Evolutionary conservation across 2,329 filamentous ascomycete species (phyloP).

Genomic region (Botrytis pseudocinerea): DNA sequence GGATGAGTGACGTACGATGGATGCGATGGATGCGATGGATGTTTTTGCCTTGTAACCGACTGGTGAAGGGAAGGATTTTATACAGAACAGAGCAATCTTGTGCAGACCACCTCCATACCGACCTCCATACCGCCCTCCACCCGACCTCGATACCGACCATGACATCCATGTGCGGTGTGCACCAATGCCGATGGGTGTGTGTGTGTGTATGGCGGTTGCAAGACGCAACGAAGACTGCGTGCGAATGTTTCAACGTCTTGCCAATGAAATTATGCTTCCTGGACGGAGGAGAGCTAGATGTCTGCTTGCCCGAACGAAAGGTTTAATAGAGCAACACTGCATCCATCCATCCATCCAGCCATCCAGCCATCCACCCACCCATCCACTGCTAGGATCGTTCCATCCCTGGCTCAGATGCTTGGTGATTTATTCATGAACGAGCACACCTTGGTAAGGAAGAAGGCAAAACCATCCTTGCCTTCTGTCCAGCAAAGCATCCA

Average conservation of each 20-base stretch:
- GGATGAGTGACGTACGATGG: neutral
- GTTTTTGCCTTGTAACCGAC: neutral
- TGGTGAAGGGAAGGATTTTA: neutral
- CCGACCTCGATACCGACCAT: neutral
- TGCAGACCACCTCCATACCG: neutral
- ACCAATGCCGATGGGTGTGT: neutral
- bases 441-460: neutral
- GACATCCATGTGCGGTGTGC: neutral
- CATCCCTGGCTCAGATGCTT: no score
- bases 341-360: no score
- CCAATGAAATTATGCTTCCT: neutral
- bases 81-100: neutral
- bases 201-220: neutral
- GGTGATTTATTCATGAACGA: neutral
- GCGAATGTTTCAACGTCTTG: no score
- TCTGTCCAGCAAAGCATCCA: neutral
- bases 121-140: neutral
- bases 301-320: no score
- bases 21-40: no score
- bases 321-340: no score
- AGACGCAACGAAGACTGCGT: no score
- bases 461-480: neutral
- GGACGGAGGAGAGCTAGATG: neutral
- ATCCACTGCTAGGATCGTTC: neutral
- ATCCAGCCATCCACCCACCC: no score